Evolutionary conservation across 2,329 filamentous ascomycete species (phyloP), one percentile per base, ranked within the genome.

Genomic region (Fusarium mundagurra): DNA sequence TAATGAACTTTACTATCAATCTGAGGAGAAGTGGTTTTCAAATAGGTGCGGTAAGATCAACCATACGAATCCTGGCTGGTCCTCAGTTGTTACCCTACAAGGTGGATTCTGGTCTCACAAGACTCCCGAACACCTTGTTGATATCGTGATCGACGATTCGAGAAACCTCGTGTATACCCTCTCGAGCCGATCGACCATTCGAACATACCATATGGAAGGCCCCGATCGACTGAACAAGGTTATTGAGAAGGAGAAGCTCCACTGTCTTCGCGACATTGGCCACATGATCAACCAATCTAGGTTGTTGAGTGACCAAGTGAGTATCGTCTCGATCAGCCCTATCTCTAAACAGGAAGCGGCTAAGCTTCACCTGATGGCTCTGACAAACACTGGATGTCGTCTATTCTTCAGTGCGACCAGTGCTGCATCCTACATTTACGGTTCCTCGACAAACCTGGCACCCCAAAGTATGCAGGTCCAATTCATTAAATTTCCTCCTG

Each of bases 391-490:
- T 1, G 96, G 97, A 27, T 97, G 95, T 80, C 91, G 96, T 29
- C 90, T 99, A 9, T 98, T 96, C 81, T 88, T 99, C 61, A 98
- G 95, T 80, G 94, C 96, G 10, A 98, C 95, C 0, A 93, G 92
- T 73, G 92, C 94, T 24, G 90, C 91, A 4, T 93, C 87, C 0
- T 92, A 92, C 84, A 89, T 87, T 81, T 86, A 90, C 36, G 88
- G 88, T 20, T 88, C 89, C 29, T 87, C 89, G 27, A 88, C 89
- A 13, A 92, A 88, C 67, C 82, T 87, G 66, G 91, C 93, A 1
- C 95, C 96, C 2, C 95, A 94, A 77, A 98, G 94, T 83, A 98
- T 99, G 94, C 95, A 98, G 82, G 91, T 98, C n/a, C 93, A 97
- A 76, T 96, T 97, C 79, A 94, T 99, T 82, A 97, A 96, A 80